Base-by-base conservation (phyloP, 75 land plant species). In the Sequoiadendron giganteum region DNA sequence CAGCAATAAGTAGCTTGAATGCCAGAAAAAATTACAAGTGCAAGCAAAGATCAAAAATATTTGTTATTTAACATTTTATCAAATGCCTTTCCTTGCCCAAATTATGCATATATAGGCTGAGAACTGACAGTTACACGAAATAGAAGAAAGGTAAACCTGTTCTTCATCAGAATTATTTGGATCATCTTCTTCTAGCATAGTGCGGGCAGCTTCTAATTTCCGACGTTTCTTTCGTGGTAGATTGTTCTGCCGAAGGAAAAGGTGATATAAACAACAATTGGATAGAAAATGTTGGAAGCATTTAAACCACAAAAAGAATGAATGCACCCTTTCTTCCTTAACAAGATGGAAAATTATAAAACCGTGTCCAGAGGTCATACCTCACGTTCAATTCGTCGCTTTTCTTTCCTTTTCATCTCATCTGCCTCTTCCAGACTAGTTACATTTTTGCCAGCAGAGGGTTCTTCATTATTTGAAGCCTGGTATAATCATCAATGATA, bases 211-310 rank as follows among this genome's bases (percentile, higher is more conserved):
- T 89, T 98, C 97, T 83, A 98, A 54, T 55, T 93, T 94, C 87
- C 99, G 85, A 6, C 99, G 93, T 88, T 98, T 92, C 88, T 95
- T 97, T 34, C 97, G 96, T 10, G 99, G 97, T 89, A 98, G 85
- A 85, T 93, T 92, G 92, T 95, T 97, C 99, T 98, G 95, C 54
- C 86, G 89, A 89, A 83, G 2, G 78, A 6, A 85, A 32, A 91
- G 61, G 55, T 47, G 36, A 85, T 61, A 52, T 16, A 38, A 34
- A 5, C 73, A 86, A 82, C 10, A 61, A 38, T 39, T 42, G 32
- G 55, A 13, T 80, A 40, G 36, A 55, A 52, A 70, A 15, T 47
- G 32, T 1, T 14, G 5, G 18, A n/a, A 82, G 32, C 47, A 45
- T 45, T 38, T 1, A 82, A 45, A 18, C 42, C 15, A 42, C 47